Percentiles rank a stretch among this genome's conserved stretches.
Evolutionary conservation across 805 yeast genomes (phyloP).

Genomic region (Candida vaughaniae): DNA sequence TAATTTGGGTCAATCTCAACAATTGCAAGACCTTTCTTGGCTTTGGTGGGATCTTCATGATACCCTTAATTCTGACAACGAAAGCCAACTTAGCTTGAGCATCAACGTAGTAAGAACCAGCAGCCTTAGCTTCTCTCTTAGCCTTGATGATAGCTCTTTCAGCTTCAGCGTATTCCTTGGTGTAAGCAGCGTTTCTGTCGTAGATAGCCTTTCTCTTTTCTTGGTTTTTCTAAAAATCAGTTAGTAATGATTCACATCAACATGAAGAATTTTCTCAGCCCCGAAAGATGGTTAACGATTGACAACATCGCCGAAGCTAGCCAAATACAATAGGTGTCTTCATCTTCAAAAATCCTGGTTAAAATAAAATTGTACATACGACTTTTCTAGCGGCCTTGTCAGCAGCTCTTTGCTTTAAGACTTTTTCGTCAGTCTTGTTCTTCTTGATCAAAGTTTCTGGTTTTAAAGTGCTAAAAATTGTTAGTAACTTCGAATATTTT

Average conservation of each 20-base stretch:
- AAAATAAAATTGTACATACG: slow-evolving; percentile 55
- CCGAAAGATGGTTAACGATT: slow-evolving; percentile 86
- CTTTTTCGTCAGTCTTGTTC: slow-evolving; percentile 75
- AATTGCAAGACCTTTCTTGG: slow-evolving; percentile 98
- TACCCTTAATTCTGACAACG: slow-evolving; percentile 99
- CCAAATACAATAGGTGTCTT: slow-evolving; percentile 50
- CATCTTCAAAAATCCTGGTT: slow-evolving; percentile 46
- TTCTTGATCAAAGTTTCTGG: slow-evolving; percentile 89
- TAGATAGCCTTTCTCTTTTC: slow-evolving; percentile 68
- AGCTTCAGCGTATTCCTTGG: slow-evolving; percentile 88
- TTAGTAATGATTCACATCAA: slow-evolving; percentile 26
- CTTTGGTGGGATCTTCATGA: slow-evolving; percentile 97
- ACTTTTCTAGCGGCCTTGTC: slow-evolving; percentile 75
- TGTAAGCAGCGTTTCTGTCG: slow-evolving; percentile 96
- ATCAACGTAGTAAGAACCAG: slow-evolving; percentile 90
- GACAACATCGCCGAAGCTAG: slow-evolving; percentile 75
- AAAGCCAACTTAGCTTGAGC: slow-evolving; percentile 94
- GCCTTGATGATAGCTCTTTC: slow-evolving; percentile 85
- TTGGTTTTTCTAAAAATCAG: slow-evolving; percentile 37
- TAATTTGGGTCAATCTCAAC: slow-evolving; percentile 89
- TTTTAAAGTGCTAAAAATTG: slow-evolving; percentile 44
- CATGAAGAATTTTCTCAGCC: slow-evolving; percentile 48
- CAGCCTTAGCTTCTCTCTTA: slow-evolving; percentile 91
- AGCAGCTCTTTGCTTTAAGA: slow-evolving; percentile 75
- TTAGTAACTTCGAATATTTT: slow-evolving; percentile 24